These are phyloP conservation scores for Mariannaea elegans DNA, from an alignment of 2,329 filamentous ascomycete genomes.

Conservation along the genomic window DNA sequence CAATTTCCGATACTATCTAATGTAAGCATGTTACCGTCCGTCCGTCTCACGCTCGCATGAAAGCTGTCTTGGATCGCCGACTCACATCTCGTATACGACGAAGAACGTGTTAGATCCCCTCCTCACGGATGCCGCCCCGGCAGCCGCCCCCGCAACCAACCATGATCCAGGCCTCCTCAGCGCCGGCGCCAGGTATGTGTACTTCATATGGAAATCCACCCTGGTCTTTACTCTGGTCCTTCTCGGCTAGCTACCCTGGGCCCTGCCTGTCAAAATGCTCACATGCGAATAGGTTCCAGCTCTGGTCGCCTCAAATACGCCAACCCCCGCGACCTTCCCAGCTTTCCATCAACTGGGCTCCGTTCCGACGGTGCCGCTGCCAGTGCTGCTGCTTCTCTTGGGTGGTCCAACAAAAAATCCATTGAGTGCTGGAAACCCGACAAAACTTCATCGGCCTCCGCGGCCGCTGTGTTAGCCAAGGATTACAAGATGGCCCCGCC, in stretches of 20 bases:
- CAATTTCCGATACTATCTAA: conserved; percentile 11
- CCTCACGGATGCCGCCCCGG: conserved; percentile 23
- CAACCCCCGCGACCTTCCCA: conserved; percentile 75
- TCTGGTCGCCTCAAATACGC: conserved; percentile 72
- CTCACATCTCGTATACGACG: conserved; percentile 30
- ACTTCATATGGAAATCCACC: conserved; percentile 1
- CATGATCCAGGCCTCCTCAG: conserved; percentile 39
- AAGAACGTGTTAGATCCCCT: conserved; percentile 20
- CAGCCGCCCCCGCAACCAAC: conserved; percentile 33
- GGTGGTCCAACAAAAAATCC: conserved; percentile 74
- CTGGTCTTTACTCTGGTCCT: not conserved
- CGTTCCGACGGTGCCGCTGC: conserved; percentile 68
- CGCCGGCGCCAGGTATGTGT: conserved; percentile 37
- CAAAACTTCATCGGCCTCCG: conserved; percentile 60
- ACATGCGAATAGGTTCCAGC: conserved; percentile 37
- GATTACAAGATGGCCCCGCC: conserved; percentile 56
- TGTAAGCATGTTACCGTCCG: conserved; percentile 2
- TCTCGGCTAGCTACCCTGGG: conserved; percentile 3
- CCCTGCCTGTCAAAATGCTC: conserved; percentile 12
- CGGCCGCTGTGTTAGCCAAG: conserved; percentile 53
- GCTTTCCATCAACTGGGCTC: conserved; percentile 75
- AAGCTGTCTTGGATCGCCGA: conserved; percentile 17
- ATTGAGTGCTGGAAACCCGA: conserved; percentile 74
- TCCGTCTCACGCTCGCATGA: conserved; percentile 17
- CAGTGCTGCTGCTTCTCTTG: conserved; percentile 77